Evolutionary conservation across 2,329 filamentous ascomycete species (phyloP).

Genomic region (Knufia petricola): DNA sequence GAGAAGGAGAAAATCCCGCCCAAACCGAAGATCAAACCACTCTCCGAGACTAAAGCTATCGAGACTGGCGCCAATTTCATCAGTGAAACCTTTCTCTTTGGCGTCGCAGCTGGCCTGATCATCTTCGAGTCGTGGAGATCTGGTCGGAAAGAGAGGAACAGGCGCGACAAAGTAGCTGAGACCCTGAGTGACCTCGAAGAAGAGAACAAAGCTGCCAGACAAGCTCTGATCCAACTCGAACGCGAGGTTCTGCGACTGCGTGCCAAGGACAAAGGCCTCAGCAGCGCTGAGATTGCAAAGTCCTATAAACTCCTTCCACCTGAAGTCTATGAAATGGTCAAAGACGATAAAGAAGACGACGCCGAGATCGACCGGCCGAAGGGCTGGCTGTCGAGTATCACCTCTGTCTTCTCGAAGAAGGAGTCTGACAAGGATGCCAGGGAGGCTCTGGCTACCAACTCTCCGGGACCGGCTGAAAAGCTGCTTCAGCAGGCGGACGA

Average conservation of each 20-base stretch:
- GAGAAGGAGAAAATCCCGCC: slow-evolving; percentile 38
- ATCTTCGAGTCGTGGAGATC: slow-evolving; percentile 54
- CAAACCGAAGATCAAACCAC: slow-evolving; percentile 50
- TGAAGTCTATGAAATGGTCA: slow-evolving; percentile 30
- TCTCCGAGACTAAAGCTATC: slow-evolving; percentile 59
- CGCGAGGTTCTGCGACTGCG: slow-evolving; percentile 36
- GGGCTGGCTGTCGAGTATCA: slow-evolving; percentile 28
- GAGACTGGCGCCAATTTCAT: slow-evolving; percentile 62
- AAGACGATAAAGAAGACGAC: slow-evolving; percentile 25
- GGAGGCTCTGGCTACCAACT: slow-evolving; percentile 24
- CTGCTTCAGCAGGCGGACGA: slow-evolving; percentile 27
- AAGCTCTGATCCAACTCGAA: slow-evolving; percentile 36
- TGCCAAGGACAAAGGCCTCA: slow-evolving; percentile 25
- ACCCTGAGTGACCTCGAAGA: slow-evolving; percentile 49
- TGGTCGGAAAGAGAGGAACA: slow-evolving; percentile 49
- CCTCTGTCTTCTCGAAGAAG: slow-evolving; percentile 28
- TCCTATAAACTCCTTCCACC: slow-evolving; percentile 32
- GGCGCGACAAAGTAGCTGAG: slow-evolving; percentile 52
- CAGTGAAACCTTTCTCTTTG: slow-evolving; percentile 56
- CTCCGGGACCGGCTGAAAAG: slow-evolving; percentile 21
- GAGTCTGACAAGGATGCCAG: slow-evolving; percentile 28
- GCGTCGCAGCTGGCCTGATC: slow-evolving; percentile 53
- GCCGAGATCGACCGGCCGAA: slow-evolving; percentile 22
- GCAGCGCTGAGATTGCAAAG: slow-evolving; percentile 13
- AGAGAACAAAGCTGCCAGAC: slow-evolving; percentile 33